Base-by-base conservation (phyloP, 768 basidiomycete species). In the Calocybe gangraenosa region DNA sequence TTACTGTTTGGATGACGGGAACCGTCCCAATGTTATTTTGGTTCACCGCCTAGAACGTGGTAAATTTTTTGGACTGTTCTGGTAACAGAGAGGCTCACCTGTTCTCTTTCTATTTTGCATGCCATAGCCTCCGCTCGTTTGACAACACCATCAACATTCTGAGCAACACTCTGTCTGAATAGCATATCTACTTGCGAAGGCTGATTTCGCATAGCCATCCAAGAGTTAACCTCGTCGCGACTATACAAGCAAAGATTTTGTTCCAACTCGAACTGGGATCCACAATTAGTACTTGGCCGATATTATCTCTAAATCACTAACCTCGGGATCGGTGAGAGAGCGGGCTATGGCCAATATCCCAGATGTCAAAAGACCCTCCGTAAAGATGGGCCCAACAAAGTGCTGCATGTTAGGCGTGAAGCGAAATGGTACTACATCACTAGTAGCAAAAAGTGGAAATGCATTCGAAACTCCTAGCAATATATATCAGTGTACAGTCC, bases 391-490 rank as follows among this genome's bases (percentile, higher is more conserved):
- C 1, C 91, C 92, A 30, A 98, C 67, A 70, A 99, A 94, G 51
- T 79, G 76, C 65, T 99, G 96, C 71, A 99, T 80, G 65, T 96
- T 97, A 3, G 93, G 93, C 3, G 96, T 98, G 52, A 95, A 81
- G 30, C 96, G 85, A 87, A 99, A 99, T 0, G 96, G 96, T 3
- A 97, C 92, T 2, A 83, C 74, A 55, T 99, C 96, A 53, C 71
- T 82, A 14, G 88, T 87, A 11, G 78, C 76, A 58, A 92, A 87
- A 34, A 87, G 64, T 60, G 74, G 84, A 47, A 72, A 64, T 44
- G 65, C 58, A 28, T 63, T 65, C 4, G 71, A 68, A 23, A 75
- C 60, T 10, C 70, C 76, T 76, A 47, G 11, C 37, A 25, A 40
- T 38, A 14, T 20, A 31, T 38, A 19, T 40, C 22, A 30, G 39